phyloP scores from a whole-genome alignment of 148 eudicot species.

The Pouteria glomerata region DNA sequence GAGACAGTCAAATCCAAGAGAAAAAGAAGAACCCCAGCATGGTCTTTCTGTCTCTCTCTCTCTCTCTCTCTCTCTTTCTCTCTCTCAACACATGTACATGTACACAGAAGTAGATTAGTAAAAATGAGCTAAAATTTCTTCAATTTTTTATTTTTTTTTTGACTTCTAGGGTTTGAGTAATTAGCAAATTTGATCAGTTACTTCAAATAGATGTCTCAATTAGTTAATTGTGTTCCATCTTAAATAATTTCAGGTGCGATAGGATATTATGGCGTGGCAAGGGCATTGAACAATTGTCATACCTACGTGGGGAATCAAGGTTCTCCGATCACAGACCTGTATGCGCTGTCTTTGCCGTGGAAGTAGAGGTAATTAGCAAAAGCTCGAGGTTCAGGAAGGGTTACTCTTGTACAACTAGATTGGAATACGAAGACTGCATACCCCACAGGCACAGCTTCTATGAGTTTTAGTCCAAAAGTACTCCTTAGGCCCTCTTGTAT shows the following conservation, averaged over 20 bases:
- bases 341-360: constrained; percentile 54
- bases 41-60: constrained; percentile 29
- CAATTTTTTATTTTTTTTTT: too few relatives aligned
- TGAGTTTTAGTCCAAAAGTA: constrained; percentile 22
- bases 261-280: constrained; percentile 77
- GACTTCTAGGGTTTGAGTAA: too few relatives aligned
- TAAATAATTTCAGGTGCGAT: constrained; percentile 80
- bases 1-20: constrained; percentile 66
- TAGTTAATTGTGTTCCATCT: too few relatives aligned
- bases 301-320: constrained; percentile 60
- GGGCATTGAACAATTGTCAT: constrained; percentile 62
- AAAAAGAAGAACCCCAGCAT: constrained; percentile 79
- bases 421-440: constrained; percentile 27
- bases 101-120: too few relatives aligned
- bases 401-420: constrained; percentile 36
- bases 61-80: too few relatives aligned
- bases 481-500: too few relatives aligned
- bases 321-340: constrained; percentile 88
- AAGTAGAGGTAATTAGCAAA: constrained; percentile 42
- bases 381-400: constrained; percentile 52
- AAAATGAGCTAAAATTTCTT: too few relatives aligned
- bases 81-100: too few relatives aligned
- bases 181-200: too few relatives aligned
- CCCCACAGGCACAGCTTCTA: constrained; percentile 50
- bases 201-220: too few relatives aligned